Base-by-base conservation (phyloP, 768 basidiomycete genomes). In the Suillus tomentosus region DNA sequence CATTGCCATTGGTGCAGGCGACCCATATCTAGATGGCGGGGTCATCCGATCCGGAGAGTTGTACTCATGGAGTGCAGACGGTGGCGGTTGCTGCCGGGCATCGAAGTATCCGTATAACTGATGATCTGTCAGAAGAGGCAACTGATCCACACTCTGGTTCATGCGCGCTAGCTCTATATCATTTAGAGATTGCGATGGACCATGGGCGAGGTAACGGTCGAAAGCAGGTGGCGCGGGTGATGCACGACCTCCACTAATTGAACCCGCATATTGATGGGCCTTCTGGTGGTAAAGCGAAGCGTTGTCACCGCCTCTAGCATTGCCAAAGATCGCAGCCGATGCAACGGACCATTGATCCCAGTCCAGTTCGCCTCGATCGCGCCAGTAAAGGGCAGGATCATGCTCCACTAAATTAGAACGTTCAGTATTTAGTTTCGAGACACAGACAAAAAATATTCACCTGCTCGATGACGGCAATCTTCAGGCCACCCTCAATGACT, bases 311-410 rank as follows among this genome's bases (percentile, higher is more conserved):
- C 57, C 66, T 5, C 64, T 69, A 15, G 63, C 64, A 51, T 84
- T 83, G 42, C 71, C 74, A 54, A 90, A 78, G 55, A 88, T 70
- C 34, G 80, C 82, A 0, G 83, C 81, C 11, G 88, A 88, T 7
- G 87, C 82, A 67, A 94, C 80, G 0, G 92, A 94, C 9, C 88
- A 86, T 53, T 83, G 82, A 68, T 97, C 95, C 94, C 92, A 96
- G 69, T 96, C 94, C 56, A 88, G 72, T 74, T 96, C 93, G 61
- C 92, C 93, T 65, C 90, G 82, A 72, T 95, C 93, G 17, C 91
- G 87, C 68, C 82, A 84, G 70, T 94, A 95, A 22, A 91, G 76
- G 8, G 75, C 79, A n/a, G 90, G 91, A 70, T 94, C 93, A 72
- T 92, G 93, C 73, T 90, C 92, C 55, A 95, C 84, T 89, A 62